Base-by-base conservation (phyloP, 2,329 filamentous ascomycete genomes). In the Botryotinia globosa region DNA sequence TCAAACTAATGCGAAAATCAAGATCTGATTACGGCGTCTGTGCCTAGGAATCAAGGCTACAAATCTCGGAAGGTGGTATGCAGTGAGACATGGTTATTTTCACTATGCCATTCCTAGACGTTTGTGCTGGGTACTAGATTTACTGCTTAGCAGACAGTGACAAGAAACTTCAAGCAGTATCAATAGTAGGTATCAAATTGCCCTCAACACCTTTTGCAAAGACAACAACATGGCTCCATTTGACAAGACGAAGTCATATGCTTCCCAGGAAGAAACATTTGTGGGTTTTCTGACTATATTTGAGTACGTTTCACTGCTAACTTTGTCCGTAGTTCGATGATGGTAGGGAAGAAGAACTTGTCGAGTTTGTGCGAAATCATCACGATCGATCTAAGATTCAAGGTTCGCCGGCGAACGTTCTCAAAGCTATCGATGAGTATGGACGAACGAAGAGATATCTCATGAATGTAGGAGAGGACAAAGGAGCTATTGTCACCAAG, bases 381-480 rank as follows among this genome's bases (percentile, higher is more conserved):
- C 85, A 88, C 1, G 84, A 91, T 74, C 81, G 92, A 42, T 87
- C 90, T 4, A 83, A 88, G 69, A 85, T 94, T 72, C 85, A 90
- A 68, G 89, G 87, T 32, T 89, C 88, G 32, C 92, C 92, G 0
- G 79, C 85, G 25, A 86, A 85, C 72, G 87, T 95, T 1, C 84
- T 94, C 0, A 84, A 85, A 39, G 88, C 88, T 42, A 94, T 95
- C 80, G 91, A 95, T 78, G 87, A 91, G 69, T 95, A 86, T 80
- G 88, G 84, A 20, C 82, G 87, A 61, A 89, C 87, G 4, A 85
- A 88, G 74, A 92, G 90, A 80, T 92, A 91, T 75, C 86, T 95
- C 69, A 95, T 95, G 90, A 95, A 94, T 76, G 88, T 96, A 2
- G 92, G 93, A 58, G 86, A 90, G 76, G 85, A 89, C 78, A 96